Base-by-base conservation (phyloP, 257 asterid genomes). In the Fraxinus pennsylvanica region DNA sequence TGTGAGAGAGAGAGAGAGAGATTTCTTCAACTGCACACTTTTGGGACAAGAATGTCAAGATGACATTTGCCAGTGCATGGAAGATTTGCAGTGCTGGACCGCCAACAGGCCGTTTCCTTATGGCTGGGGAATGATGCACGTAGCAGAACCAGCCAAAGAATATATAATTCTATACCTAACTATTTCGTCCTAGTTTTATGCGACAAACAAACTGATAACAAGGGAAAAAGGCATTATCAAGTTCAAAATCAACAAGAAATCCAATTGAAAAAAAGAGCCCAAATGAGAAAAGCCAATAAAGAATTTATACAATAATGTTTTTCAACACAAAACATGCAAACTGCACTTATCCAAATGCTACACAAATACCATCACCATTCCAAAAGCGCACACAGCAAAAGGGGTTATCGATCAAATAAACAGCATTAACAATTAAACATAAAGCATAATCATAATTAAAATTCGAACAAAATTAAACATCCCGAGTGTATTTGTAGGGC, bases 181-280 rank as follows among this genome's bases (percentile, higher is more conserved):
- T 57, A 70, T 29, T 57, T 33, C 74, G 61, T 45, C 79, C 74
- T 74, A 54, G 38, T 65, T 77, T 74, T 71, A 74, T 76, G 83
- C 84, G 84, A 84, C 86, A 82, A 61, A 30, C 71, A 81, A 59
- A 76, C 87, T 69, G 86, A 83, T 74, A 76, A 78, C 66, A 69
- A 38, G 87, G 88, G 32, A 74, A 85, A 29, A 84, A 82, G 75
- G 80, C 69, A 78, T 75, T 41, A 63, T 77, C 29, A 47, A 68
- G 80, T 74, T 74, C 69, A 78, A 76, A 76, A 73, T 5, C 43
- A 76, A 72, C 78, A 79, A 74, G 59, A 83, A 82, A 85, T 80
- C 80, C 43, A 54, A 29, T 70, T 17, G 59, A 38, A 79, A 79
- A 70, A 15, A 43, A 70, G 77, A 65, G 73, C 77, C 76, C 54